A percentile compares a stretch with the other conserved stretches of the same genome.
These are phyloP conservation scores for Candolleomyces aberdarensis DNA, from an alignment of 768 basidiomycete genomes.

Conservation along the genomic window DNA sequence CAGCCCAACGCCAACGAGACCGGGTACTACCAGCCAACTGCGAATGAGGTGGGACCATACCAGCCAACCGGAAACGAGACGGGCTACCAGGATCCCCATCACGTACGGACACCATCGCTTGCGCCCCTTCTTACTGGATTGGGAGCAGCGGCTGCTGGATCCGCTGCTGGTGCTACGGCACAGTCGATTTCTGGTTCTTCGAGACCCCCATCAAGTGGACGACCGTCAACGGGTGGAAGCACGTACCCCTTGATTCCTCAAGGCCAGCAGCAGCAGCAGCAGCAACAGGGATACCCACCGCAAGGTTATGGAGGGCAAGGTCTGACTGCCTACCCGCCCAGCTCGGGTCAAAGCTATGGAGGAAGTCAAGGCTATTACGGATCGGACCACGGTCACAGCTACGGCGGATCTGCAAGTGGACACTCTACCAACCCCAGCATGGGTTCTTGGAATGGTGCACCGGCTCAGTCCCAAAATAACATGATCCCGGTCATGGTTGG, in stretches of 20 bases:
- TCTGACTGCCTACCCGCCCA: slow-evolving; percentile 1
- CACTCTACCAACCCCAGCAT: background rate
- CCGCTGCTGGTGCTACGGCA: background rate
- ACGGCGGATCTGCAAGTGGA: background rate
- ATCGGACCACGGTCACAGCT: background rate
- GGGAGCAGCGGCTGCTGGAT: background rate
- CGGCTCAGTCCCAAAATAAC: background rate
- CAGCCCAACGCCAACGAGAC: background rate
- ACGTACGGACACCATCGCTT: background rate
- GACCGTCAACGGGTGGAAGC: slow-evolving; percentile 2
- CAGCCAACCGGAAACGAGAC: background rate
- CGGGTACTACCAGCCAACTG: background rate
- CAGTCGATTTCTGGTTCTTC: background rate
- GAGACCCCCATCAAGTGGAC: background rate
- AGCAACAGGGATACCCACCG: background rate
- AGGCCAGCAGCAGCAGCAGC: background rate
- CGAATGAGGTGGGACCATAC: background rate
- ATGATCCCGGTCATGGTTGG: background rate
- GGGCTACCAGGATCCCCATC: background rate
- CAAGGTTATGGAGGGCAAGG: background rate
- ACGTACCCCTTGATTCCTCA: background rate
- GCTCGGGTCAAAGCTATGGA: background rate
- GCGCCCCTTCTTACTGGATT: slow-evolving; percentile 1
- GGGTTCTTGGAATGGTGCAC: background rate
- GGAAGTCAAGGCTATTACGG: background rate